Evolutionary conservation across 2,329 filamentous ascomycete genomes (phyloP).

Genomic region (Aspergillus versicolor): DNA sequence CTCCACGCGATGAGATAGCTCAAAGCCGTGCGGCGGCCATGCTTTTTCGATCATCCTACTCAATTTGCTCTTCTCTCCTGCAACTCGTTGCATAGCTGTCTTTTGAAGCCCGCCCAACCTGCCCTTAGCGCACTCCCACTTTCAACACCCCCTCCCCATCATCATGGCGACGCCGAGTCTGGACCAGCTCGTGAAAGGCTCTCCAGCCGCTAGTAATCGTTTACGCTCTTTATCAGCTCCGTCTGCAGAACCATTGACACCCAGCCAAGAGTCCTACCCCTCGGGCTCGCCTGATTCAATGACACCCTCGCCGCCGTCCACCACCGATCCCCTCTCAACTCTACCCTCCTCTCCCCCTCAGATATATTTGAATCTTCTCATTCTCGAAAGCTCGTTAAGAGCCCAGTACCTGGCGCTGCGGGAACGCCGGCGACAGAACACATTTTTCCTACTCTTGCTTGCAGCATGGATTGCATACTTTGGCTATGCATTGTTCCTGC

Average conservation of each 20-base stretch:
- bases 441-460: slow-evolving; percentile 82
- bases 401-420: slow-evolving; percentile 90
- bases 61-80: not conserved
- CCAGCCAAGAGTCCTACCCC: slow-evolving; percentile 15
- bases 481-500: slow-evolving; percentile 85
- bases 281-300: slow-evolving; percentile 34
- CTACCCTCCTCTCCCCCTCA: slow-evolving; percentile 90
- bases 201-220: slow-evolving; percentile 61
- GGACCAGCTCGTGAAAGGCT: slow-evolving; percentile 91
- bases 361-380: slow-evolving; percentile 96
- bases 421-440: slow-evolving; percentile 84
- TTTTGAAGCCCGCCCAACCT: not conserved
- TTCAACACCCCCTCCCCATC: too few relatives aligned
- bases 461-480: slow-evolving; percentile 80
- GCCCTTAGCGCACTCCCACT: slow-evolving; percentile 5
- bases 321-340: slow-evolving; percentile 70
- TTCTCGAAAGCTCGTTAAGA: slow-evolving; percentile 90
- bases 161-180: slow-evolving; percentile 64
- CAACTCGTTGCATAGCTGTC: not conserved
- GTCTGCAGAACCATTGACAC: slow-evolving; percentile 25
- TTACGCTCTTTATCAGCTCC: slow-evolving; percentile 32
- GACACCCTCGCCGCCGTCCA: slow-evolving; percentile 46
- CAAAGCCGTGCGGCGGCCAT: slow-evolving; percentile 30
- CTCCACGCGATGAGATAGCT: slow-evolving; percentile 24
- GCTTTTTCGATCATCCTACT: slow-evolving; percentile 6